A percentile compares a stretch with the other conserved stretches of the same genome.
Conservation (phyloP, 148 eudicot genomes). For the Mesembryanthemum crystallinum region DNA sequence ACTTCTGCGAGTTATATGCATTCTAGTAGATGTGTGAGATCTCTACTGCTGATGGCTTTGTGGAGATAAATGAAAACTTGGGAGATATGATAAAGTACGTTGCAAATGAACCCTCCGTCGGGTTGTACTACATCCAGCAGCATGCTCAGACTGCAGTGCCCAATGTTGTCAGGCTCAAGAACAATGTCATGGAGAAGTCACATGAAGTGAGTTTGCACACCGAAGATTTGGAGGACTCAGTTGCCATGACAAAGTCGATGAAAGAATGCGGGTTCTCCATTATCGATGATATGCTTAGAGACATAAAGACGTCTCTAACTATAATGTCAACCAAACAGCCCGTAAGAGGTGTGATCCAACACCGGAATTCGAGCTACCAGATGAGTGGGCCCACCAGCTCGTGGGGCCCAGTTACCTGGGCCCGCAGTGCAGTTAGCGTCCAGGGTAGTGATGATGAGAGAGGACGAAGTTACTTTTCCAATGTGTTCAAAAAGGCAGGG, state of each 20-base stretch:
- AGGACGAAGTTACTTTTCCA: conserved; percentile 45
- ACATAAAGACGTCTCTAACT: conserved; percentile 56
- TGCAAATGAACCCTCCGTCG: conserved; percentile 95
- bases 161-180: conserved; percentile 61
- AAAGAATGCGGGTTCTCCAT: conserved; percentile 75
- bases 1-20: conserved; percentile 10
- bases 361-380: conserved; percentile 40
- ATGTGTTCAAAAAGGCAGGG: conserved; percentile 52
- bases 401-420: conserved; percentile 62
- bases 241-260: conserved; percentile 66
- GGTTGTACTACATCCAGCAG: conserved; percentile 84
- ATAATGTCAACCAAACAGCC: conserved; percentile 61
- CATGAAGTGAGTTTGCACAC: conserved; percentile 59
- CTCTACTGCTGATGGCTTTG: conserved; percentile 84
- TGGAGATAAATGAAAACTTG: conserved; percentile 65
- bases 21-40: conserved; percentile 57
- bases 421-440: conserved; percentile 30
- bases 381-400: conserved; percentile 44
- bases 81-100: conserved; percentile 81
- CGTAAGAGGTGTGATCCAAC: conserved; percentile 48
- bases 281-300: conserved; percentile 71
- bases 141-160: conserved; percentile 83
- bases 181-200: conserved; percentile 48
- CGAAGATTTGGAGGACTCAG: conserved; percentile 85
- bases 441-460: conserved; percentile 31